Percentiles rank a stretch among this genome's conserved stretches.
Evolutionary conservation across 2,329 filamentous ascomycete genomes (phyloP).

Genomic region (Cadophora sp.): DNA sequence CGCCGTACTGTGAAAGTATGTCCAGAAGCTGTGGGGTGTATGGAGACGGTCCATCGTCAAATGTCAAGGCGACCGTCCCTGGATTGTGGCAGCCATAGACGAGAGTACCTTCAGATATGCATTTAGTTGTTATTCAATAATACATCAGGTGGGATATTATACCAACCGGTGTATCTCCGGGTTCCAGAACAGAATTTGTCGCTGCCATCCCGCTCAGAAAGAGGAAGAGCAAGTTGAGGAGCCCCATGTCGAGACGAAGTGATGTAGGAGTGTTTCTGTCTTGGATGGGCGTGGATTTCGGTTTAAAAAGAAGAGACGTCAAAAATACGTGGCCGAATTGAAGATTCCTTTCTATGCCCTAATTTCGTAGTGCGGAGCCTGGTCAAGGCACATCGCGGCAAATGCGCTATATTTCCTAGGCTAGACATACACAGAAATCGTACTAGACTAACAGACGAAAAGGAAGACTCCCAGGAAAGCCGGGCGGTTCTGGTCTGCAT

Average conservation of each 20-base stretch:
- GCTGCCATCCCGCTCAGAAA: neutral
- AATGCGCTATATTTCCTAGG: too few relatives aligned
- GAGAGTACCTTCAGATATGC: neutral
- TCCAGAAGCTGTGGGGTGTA: slow-evolving; percentile 67
- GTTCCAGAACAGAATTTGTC: neutral
- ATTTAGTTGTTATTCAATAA: neutral
- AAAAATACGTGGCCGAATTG: too few relatives aligned
- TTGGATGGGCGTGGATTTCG: too few relatives aligned
- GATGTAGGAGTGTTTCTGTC: too few relatives aligned
- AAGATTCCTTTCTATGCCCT: too few relatives aligned
- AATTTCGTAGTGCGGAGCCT: too few relatives aligned
- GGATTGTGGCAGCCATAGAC: slow-evolving; percentile 51
- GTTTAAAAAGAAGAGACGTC: too few relatives aligned
- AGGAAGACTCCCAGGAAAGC: too few relatives aligned
- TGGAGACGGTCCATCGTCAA: slow-evolving; percentile 67
- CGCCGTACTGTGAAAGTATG: slow-evolving; percentile 61
- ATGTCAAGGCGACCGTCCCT: slow-evolving; percentile 68
- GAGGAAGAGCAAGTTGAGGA: neutral
- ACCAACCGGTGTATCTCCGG: neutral
- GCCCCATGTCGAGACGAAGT: neutral
- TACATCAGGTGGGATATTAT: neutral
- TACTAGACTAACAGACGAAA: too few relatives aligned
- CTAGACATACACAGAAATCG: too few relatives aligned
- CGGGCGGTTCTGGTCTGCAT: too few relatives aligned
- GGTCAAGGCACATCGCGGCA: too few relatives aligned